Evolutionary conservation across 2,329 filamentous ascomycete genomes (phyloP), one percentile per base, ranked within the genome.

Genomic region (Colletotrichum sp.): DNA sequence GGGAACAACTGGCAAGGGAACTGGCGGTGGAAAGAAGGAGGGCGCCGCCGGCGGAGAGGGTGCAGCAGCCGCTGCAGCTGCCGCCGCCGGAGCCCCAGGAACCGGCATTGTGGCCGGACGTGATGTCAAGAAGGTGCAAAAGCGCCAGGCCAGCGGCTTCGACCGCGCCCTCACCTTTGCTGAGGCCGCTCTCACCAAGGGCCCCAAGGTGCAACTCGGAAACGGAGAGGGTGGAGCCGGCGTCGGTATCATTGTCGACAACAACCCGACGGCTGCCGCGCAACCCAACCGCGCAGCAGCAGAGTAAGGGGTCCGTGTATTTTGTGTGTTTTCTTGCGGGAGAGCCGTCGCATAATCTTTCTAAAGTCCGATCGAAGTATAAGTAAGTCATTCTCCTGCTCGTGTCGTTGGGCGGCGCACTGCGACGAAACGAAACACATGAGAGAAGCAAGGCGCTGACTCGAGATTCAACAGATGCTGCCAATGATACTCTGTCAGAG

Each of bases 241-340:
- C 63, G 83, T 87, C 68, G 85, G 85, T 78, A 86, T 87, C 74
- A 83, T 84, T 30, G 82, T 85, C 68, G 82, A 85, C 71, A 84
- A 84, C 80, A 81, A 77, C 76, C 75, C 75, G 43, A 74, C 76
- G 7, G 79, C 79, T 26, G 75, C 34, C 34, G 61, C 59, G 61
- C 32, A 64, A 39, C 32, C 34, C 61, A 61, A 69, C 65, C 21
- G 48, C 59, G 12, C 28, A 61, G 67, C 55, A 57, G 67, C 55
- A 59, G 26, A 28, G 21, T 34, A 68, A 65, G 28, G 64, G 43
- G 9, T 52, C 52, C 26, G 30, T 68, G 36, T 52, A 16, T 12
- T n/a, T 18, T 30, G 34, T 60, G 16, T 59, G 36, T 43, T 43
- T 34, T 61, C 28, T 28, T 69, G 30, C 52, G 32, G 32, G 28